phyloP scores from a whole-genome alignment of 2,329 filamentous ascomycete genomes.

The Lachnellula arida region DNA sequence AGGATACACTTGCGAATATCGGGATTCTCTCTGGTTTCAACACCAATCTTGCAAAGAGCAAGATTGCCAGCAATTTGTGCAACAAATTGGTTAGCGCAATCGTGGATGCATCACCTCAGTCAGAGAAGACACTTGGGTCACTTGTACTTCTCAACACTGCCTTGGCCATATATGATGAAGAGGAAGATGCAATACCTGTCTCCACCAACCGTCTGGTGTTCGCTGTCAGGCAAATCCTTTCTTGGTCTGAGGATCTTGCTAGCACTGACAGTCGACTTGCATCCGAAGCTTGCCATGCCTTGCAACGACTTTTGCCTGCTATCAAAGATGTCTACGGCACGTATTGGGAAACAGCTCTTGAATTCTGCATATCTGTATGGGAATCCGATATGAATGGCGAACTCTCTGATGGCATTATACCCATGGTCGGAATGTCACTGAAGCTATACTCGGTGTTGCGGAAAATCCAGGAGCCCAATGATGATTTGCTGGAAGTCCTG shows the following conservation, averaged over 20 bases:
- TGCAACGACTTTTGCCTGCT: slow-evolving; percentile 62
- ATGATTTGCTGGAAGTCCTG: slow-evolving; percentile 76
- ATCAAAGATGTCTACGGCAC: slow-evolving; percentile 82
- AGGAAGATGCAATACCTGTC: slow-evolving; percentile 48
- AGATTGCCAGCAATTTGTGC: slow-evolving; percentile 47
- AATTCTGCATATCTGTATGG: slow-evolving; percentile 57
- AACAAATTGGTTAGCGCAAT: slow-evolving; percentile 58
- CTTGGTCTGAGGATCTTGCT: slow-evolving; percentile 57
- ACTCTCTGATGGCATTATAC: slow-evolving; percentile 45
- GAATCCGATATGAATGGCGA: slow-evolving; percentile 39
- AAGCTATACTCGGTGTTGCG: slow-evolving; percentile 63
- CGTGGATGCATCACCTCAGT: slow-evolving; percentile 42
- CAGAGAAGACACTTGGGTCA: slow-evolving; percentile 42
- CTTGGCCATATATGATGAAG: slow-evolving; percentile 47
- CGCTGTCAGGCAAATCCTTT: slow-evolving; percentile 71
- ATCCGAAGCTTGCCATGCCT: slow-evolving; percentile 49
- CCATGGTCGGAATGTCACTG: slow-evolving; percentile 67
- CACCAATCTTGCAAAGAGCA: slow-evolving; percentile 45
- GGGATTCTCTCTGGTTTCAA: slow-evolving; percentile 50
- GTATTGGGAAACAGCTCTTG: slow-evolving; percentile 70
- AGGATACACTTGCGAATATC: slow-evolving; percentile 29
- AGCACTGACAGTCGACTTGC: slow-evolving; percentile 41
- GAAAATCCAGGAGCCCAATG: slow-evolving; percentile 67
- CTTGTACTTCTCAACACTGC: slow-evolving; percentile 52
- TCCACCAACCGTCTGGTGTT: slow-evolving; percentile 57